Evolutionary conservation across 495 filamentous ascomycete genomes (phyloP), one percentile per base, ranked within the genome.

Genomic region (Hypoxylon trugodes): DNA sequence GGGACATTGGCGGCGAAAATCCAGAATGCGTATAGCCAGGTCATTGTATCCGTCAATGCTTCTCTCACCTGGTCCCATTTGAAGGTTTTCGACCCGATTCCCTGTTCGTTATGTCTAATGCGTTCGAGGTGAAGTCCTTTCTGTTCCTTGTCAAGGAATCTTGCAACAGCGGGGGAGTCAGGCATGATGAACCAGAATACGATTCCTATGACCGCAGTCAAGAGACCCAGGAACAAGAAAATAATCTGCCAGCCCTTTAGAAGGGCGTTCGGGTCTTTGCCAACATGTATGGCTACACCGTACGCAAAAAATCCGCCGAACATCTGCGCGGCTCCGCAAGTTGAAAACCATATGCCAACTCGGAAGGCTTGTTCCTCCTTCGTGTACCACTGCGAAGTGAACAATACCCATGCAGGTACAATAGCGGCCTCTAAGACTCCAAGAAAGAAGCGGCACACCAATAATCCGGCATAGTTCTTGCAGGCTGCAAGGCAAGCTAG

Each of bases 1-100:
- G 86, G 86, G 36, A 90, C 86, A 69, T 88, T 82, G 1, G 79
- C 82, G 25, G 86, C 75, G 15, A 88, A 72, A 2, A 85, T 79
- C 65, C 83, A 89, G 47, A 89, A 82, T 30, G 86, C 82, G 68
- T 89, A 89, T 0, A 86, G 84, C 86, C 71, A 73, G 9, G 70
- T 65, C 71, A 71, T 69, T 21, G 66, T 68, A 22, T 73, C 71
- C 77, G 88, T 13, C 74, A 62, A 76, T 52, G 41, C 85, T 61
- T 89, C 86, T 42, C 78, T 82, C 19, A 86, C 77, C 59, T 90
- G 88, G 22, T 84, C 81, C 61, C 77, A 70, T 46, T 88, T 88
- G 70, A 88, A 90, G 22, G 84, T 81, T 72, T 89, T 87, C 58
- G 87, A 89, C 33, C 87, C 86, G 36, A 90, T 83, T 3, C 88